These are phyloP conservation scores for Hemileccinum rubropunctum DNA, from an alignment of 768 basidiomycete species.

Conservation along the genomic window DNA sequence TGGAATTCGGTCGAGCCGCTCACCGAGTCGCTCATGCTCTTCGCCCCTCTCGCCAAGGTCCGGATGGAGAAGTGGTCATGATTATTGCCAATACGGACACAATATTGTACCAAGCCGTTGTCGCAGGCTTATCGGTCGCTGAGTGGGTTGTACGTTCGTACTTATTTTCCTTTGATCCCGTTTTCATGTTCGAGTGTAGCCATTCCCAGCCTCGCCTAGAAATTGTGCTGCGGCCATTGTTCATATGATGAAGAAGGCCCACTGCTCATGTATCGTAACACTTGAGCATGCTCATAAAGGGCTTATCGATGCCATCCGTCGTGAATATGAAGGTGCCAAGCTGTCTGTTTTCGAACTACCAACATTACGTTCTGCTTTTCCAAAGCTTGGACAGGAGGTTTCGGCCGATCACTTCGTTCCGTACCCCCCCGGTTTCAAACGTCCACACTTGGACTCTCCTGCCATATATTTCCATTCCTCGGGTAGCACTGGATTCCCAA, in stretches of 20 bases:
- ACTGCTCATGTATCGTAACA: slow-evolving; percentile 20
- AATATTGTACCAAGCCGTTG: slow-evolving; percentile 26
- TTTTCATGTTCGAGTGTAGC: slow-evolving; percentile 11
- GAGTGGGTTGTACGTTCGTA: not conserved
- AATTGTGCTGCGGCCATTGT: slow-evolving; percentile 19
- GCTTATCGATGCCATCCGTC: slow-evolving; percentile 11
- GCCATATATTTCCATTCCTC: slow-evolving; percentile 22
- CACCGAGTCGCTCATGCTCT: slow-evolving; percentile 31
- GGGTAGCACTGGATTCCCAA: slow-evolving; percentile 47
- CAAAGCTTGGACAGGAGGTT: slow-evolving; percentile 34
- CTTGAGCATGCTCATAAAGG: slow-evolving; percentile 3
- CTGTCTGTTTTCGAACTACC: slow-evolving; percentile 12
- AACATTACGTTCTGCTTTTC: slow-evolving; percentile 29
- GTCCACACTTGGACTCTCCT: slow-evolving; percentile 10
- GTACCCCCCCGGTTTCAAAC: slow-evolving; percentile 2
- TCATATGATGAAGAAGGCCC: slow-evolving; percentile 17
- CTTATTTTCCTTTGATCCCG: slow-evolving; percentile 4
- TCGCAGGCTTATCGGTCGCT: slow-evolving; percentile 18
- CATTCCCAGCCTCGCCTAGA: slow-evolving; percentile 23
- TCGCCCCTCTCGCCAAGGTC: slow-evolving; percentile 15
- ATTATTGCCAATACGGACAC: slow-evolving; percentile 33
- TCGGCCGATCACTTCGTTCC: slow-evolving; percentile 8
- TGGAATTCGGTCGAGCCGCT: slow-evolving; percentile 30
- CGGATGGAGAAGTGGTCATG: slow-evolving; percentile 29
- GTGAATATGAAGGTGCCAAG: not conserved